A percentile compares a stretch with the other conserved stretches of the same genome.
Evolutionary conservation across 2,329 filamentous ascomycete species (phyloP).

Genomic region (Xylaria sp.): DNA sequence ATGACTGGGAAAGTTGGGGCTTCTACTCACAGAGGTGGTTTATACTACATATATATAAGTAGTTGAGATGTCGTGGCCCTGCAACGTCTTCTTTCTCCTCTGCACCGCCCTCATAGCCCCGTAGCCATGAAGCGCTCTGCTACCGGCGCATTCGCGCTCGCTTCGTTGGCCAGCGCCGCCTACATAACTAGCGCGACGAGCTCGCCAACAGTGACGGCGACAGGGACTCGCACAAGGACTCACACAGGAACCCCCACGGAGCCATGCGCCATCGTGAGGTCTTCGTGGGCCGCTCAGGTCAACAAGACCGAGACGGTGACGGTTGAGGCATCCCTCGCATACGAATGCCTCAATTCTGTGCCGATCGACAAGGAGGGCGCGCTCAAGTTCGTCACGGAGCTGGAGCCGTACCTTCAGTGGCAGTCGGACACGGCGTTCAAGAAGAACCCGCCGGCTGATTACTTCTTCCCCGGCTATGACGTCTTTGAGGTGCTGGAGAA

Average conservation of each 20-base stretch:
- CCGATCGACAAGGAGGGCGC: conserved; percentile 44
- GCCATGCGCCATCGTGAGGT: conserved; percentile 36
- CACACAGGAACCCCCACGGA: conserved; percentile 28
- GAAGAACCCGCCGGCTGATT: conserved; percentile 42
- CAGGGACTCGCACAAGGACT: too few species aligned
- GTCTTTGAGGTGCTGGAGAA: conserved; percentile 40
- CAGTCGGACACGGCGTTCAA: conserved; percentile 44
- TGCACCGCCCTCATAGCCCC: background rate
- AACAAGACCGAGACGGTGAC: conserved; percentile 35
- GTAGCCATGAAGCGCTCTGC: conserved; percentile 25
- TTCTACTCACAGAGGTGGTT: background rate
- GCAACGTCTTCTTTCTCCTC: background rate
- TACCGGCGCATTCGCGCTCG: conserved; percentile 14
- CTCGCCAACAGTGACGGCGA: too few species aligned
- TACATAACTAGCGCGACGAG: conserved; percentile 18
- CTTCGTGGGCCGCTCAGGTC: conserved; percentile 35
- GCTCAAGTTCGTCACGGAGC: conserved; percentile 42
- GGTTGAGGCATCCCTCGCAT: conserved; percentile 42
- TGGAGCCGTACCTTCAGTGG: conserved; percentile 47
- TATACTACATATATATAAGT: background rate
- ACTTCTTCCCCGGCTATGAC: conserved; percentile 44
- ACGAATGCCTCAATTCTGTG: conserved; percentile 46
- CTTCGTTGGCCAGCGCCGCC: conserved; percentile 10
- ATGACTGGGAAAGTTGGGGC: background rate
- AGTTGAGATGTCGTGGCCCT: background rate